Percentiles rank a stretch among this genome's conserved stretches.
Evolutionary conservation across 1,284 basidiomycete species (phyloP).

Genomic region (Melampsora americana): DNA sequence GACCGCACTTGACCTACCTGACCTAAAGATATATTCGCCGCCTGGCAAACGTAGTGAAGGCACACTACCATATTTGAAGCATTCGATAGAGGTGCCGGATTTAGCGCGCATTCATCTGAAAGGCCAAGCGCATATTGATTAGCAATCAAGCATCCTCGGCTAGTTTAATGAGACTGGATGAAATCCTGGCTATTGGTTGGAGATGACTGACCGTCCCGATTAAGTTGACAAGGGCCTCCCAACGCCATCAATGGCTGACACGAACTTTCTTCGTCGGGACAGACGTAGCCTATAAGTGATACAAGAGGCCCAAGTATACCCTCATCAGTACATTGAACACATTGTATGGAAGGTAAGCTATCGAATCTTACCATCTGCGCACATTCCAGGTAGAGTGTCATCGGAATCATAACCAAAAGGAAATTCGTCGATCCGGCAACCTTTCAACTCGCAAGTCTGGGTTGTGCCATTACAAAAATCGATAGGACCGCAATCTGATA

Average conservation of each 20-base stretch:
- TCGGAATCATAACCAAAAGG: background rate
- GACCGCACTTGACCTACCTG: background rate
- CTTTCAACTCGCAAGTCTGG: background rate
- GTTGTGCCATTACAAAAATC: background rate
- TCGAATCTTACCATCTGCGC: conserved; percentile 52
- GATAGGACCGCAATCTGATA: background rate
- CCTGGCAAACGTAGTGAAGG: background rate
- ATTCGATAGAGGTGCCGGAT: background rate
- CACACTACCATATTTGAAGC: background rate
- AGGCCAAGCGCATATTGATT: no score
- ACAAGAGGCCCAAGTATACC: conserved; percentile 54
- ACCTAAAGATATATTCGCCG: background rate
- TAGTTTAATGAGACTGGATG: background rate
- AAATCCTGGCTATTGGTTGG: conserved; percentile 1
- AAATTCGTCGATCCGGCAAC: background rate
- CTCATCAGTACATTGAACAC: background rate
- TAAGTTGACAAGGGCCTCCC: conserved; percentile 72
- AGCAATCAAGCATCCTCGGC: background rate
- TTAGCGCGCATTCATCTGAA: background rate
- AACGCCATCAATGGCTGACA: conserved; percentile 66
- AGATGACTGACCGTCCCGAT: conserved; percentile 69
- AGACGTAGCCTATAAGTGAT: conserved; percentile 64
- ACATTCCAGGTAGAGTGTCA: conserved; percentile 1
- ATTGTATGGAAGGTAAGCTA: conserved; percentile 60
- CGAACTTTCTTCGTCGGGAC: conserved; percentile 74